phyloP scores from a whole-genome alignment of 1,139 yeast species.

The Candida frijolesensis region DNA sequence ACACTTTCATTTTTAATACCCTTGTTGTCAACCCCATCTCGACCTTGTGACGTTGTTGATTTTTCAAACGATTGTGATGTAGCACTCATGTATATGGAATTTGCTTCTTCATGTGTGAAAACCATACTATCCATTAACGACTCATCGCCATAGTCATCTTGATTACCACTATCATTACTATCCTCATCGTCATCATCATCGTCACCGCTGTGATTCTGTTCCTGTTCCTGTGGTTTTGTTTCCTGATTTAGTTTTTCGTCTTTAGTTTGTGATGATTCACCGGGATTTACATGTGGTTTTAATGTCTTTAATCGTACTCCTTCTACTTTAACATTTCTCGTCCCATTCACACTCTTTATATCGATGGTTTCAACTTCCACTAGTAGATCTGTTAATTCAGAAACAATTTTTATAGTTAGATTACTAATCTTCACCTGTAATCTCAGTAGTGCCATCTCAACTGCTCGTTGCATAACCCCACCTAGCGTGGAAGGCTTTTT shows the following conservation, averaged over 20 bases:
- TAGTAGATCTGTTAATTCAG: slow-evolving; percentile 51
- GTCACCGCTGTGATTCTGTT: slow-evolving; percentile 12
- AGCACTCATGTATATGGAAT: slow-evolving; percentile 85
- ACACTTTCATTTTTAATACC: slow-evolving; percentile 2
- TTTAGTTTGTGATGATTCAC: slow-evolving; percentile 20
- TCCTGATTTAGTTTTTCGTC: slow-evolving; percentile 17
- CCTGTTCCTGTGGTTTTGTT: slow-evolving; percentile 24
- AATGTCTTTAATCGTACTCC: slow-evolving; percentile 42
- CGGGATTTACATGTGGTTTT: slow-evolving; percentile 40
- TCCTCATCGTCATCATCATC: slow-evolving; percentile 18
- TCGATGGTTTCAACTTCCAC: slow-evolving; percentile 42
- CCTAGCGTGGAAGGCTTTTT: slow-evolving; percentile 44
- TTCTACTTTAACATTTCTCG: slow-evolving; percentile 39
- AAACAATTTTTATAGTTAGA: slow-evolving; percentile 49
- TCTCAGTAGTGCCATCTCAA: slow-evolving; percentile 69
- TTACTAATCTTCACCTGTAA: slow-evolving; percentile 50
- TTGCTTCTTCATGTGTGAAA: slow-evolving; percentile 69
- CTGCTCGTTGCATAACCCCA: slow-evolving; percentile 62
- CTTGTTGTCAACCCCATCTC: slow-evolving; percentile 13
- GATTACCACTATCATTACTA: slow-evolving; percentile 23
- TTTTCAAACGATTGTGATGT: slow-evolving; percentile 45
- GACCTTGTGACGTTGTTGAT: slow-evolving; percentile 13
- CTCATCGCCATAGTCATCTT: slow-evolving; percentile 39
- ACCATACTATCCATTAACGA: slow-evolving; percentile 62
- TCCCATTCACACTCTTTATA: slow-evolving; percentile 50